A percentile compares a stretch with the other conserved stretches of the same genome.
Conservation (phyloP, 495 filamentous ascomycete species). For the Aspergillus sclerotiicarbonarius region DNA sequence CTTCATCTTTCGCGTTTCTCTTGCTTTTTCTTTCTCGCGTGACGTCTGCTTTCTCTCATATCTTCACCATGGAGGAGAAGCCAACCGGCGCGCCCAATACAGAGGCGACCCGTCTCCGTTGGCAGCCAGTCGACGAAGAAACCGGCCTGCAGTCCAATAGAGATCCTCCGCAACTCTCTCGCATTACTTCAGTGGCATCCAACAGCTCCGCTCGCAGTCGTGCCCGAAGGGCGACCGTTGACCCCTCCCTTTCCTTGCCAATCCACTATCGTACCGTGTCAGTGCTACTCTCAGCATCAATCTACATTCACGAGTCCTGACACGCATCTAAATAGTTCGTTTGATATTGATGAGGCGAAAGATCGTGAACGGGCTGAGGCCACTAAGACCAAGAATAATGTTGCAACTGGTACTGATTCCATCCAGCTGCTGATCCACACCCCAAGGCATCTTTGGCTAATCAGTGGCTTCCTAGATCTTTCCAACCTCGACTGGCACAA, state of each 20-base stretch:
- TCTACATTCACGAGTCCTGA: neutral
- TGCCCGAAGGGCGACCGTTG: constrained; percentile 2
- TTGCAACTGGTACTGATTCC: constrained; percentile 3
- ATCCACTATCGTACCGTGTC: constrained; percentile 14
- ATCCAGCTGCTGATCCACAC: neutral
- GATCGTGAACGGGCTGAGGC: constrained; percentile 2
- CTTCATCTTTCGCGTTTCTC: neutral
- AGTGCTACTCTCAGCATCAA: neutral
- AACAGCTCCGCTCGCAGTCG: constrained; percentile 7
- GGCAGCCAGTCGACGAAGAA: constrained; percentile 10
- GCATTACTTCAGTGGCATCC: neutral
- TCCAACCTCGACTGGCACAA: constrained; percentile 54
- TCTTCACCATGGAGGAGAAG: constrained; percentile 15
- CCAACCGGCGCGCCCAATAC: neutral
- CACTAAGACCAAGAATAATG: neutral
- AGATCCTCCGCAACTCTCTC: neutral
- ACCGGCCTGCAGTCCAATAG: constrained; percentile 4
- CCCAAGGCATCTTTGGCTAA: neutral
- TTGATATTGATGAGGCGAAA: constrained; percentile 12
- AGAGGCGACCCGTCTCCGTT: constrained; percentile 7
- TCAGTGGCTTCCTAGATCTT: neutral
- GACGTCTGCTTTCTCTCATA: neutral
- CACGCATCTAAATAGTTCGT: neutral
- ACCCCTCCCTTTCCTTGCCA: constrained; percentile 9
- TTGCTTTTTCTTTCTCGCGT: neutral